Base-by-base conservation (phyloP, 139 green algal species). In the Desmodesmus armatus region DNA sequence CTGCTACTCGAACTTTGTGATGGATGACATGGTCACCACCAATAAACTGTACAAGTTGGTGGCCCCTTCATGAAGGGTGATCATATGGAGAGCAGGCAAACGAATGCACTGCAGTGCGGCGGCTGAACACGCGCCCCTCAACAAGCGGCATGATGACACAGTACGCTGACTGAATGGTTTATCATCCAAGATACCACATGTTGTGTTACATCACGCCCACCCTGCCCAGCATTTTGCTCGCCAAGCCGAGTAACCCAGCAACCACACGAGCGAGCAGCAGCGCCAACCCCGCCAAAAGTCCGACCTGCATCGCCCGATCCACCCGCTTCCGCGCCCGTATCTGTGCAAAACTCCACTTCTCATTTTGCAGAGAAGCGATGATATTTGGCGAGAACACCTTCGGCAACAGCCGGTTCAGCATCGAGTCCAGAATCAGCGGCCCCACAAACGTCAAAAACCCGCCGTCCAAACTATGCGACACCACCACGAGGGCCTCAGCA, bases 371-470 rank as follows among this genome's bases (percentile, higher is more conserved):
- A 27, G 81, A 87, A 3, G 81, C 81, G 25, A 87, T 87, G 1
- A 87, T 80, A 60, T 87, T 87, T 5, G 84, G 74, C 43, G 80
- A 70, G 27, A 91, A 91, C 9, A 89, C 19, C 23, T 3, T 33
- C 3, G 88, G 88, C 35, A 83, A 19, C 41, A 88, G 40, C 58
- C 86, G 85, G 84, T 89, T 76, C 81, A 92, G 90, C 40, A 90
- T 86, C 21, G 60, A 80, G 78, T 94, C 90, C 5, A 92, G 43
- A 29, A 94, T 94, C 25, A 92, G 73, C 19, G 91, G 91, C 3
- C 91, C 49, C 2, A 94, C 85, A 53, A 94, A 94, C 9, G 71
- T 81, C 5, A 91, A 35, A 79, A 92, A 92, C 5, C 87, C 89
- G 23, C 88, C 85, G 49, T 94, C 91, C 29, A 91, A 88, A 29